phyloP scores from a whole-genome alignment of 352 stramenopile genomes.

The Phytophthora rubi region DNA sequence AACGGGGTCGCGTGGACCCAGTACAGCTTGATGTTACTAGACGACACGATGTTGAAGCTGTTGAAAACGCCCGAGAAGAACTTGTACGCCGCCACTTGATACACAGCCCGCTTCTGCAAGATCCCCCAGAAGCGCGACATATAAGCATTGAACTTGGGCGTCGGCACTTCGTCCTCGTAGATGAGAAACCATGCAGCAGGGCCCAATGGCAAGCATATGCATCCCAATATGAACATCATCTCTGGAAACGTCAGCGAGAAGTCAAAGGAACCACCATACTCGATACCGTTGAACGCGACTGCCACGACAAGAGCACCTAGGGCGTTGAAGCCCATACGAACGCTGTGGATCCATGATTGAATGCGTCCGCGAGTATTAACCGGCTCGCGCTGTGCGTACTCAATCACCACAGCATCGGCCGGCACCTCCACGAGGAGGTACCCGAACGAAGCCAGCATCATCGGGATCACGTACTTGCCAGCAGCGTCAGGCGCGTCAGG shows the following conservation, averaged over 20 bases:
- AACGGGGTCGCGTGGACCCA: conserved; percentile 64
- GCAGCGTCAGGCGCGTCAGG: conserved; percentile 38
- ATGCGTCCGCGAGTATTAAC: conserved; percentile 50
- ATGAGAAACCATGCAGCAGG: conserved; percentile 32
- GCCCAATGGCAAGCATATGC: conserved; percentile 36
- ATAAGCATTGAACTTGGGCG: conserved; percentile 38
- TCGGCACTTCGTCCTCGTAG: conserved; percentile 27
- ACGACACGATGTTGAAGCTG: conserved; percentile 60
- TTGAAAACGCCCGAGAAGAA: conserved; percentile 68
- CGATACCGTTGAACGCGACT: conserved; percentile 50
- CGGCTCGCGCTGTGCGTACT: conserved; percentile 60
- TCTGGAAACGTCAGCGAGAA: conserved; percentile 61
- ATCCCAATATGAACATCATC: conserved; percentile 53
- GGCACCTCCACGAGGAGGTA: conserved; percentile 62
- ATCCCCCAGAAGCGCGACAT: conserved; percentile 52
- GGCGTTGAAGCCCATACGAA: conserved; percentile 51
- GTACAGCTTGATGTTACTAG: conserved; percentile 53
- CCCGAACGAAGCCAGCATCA: conserved; percentile 70
- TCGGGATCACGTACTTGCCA: conserved; percentile 56
- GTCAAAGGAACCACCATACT: conserved; percentile 60
- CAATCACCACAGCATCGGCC: conserved; percentile 63
- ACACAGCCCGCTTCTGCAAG: conserved; percentile 60
- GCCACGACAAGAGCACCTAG: conserved; percentile 47
- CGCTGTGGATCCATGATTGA: conserved; percentile 57
- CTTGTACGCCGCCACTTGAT: conserved; percentile 62